Evolutionary conservation across 2,329 filamentous ascomycete genomes (phyloP).

Genomic region (Ophiostoma novo-ulmi): DNA sequence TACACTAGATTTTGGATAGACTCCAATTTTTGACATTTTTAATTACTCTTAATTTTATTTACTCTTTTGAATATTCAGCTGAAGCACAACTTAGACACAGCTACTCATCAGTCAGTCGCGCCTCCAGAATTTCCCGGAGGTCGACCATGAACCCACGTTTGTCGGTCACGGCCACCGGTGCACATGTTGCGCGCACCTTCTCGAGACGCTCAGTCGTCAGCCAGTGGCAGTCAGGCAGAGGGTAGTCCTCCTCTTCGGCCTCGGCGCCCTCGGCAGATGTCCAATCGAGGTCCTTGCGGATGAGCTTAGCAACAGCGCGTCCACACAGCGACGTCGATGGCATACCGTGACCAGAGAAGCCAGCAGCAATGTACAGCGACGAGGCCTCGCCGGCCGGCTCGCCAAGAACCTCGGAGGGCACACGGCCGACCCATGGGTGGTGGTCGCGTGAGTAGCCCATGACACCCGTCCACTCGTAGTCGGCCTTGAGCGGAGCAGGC

Average conservation of each 20-base stretch:
- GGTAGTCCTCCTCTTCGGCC: constrained; percentile 28
- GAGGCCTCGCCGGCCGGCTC: background rate
- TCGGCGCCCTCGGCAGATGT: constrained; percentile 28
- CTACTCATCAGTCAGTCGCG: background rate
- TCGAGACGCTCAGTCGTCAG: constrained; percentile 24
- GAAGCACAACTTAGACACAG: background rate
- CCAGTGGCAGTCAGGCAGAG: constrained; percentile 25
- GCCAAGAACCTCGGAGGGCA: constrained; percentile 43
- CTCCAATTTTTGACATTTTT: background rate
- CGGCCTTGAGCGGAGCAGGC: constrained; percentile 41
- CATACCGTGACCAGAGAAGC: constrained; percentile 74
- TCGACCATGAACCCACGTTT: constrained; percentile 20
- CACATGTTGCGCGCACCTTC: constrained; percentile 17
- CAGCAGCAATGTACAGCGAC: constrained; percentile 55
- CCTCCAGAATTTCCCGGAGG: constrained; percentile 17
- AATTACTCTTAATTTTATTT: background rate
- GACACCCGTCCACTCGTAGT: constrained; percentile 71
- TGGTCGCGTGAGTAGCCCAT: constrained; percentile 70
- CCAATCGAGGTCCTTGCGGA: constrained; percentile 35
- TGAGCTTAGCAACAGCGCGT: constrained; percentile 57
- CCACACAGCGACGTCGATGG: constrained; percentile 64
- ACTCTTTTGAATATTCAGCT: background rate
- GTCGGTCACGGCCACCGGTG: constrained; percentile 19
- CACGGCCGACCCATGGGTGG: constrained; percentile 63
- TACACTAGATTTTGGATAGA: constrained; percentile 6